phyloP scores from a whole-genome alignment of 2,329 filamentous ascomycete genomes.

The Paracorniculantispora psalliotae region DNA sequence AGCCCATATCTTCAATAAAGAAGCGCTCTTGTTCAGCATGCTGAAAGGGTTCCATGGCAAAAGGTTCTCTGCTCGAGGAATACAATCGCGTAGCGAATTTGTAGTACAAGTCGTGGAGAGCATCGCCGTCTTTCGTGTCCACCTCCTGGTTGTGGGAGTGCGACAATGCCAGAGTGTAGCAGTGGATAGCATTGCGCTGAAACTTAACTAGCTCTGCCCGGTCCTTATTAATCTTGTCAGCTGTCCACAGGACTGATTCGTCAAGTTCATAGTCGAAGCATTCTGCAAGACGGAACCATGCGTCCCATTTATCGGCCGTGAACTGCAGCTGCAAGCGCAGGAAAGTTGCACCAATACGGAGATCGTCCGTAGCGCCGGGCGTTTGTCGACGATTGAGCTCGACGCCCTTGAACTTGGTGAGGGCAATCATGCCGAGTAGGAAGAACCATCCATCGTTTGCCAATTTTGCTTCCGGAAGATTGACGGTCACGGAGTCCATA shows the following conservation, averaged over 20 bases:
- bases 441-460: constrained; percentile 90
- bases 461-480: constrained; percentile 62
- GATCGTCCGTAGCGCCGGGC: constrained; percentile 74
- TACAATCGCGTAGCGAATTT: constrained; percentile 59
- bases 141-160: constrained; percentile 45
- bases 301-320: constrained; percentile 77
- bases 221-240: constrained; percentile 86
- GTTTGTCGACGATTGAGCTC: constrained; percentile 70
- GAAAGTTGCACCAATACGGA: constrained; percentile 76
- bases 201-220: constrained; percentile 67
- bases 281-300: constrained; percentile 84
- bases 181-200: constrained; percentile 78
- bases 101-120: constrained; percentile 54
- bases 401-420: constrained; percentile 74
- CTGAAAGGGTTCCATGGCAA: constrained; percentile 57
- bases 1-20: constrained; percentile 47
- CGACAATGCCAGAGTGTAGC: constrained; percentile 59
- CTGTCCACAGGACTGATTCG: constrained; percentile 81
- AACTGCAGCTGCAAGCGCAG: constrained; percentile 79
- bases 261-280: constrained; percentile 85
- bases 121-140: constrained; percentile 44
- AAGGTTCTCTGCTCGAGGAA: constrained; percentile 56
- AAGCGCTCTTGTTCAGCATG: constrained; percentile 54
- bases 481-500: constrained; percentile 66
- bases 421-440: constrained; percentile 77